Conservation (phyloP, 1,284 basidiomycete species). For the Ganoderma sp. region DNA sequence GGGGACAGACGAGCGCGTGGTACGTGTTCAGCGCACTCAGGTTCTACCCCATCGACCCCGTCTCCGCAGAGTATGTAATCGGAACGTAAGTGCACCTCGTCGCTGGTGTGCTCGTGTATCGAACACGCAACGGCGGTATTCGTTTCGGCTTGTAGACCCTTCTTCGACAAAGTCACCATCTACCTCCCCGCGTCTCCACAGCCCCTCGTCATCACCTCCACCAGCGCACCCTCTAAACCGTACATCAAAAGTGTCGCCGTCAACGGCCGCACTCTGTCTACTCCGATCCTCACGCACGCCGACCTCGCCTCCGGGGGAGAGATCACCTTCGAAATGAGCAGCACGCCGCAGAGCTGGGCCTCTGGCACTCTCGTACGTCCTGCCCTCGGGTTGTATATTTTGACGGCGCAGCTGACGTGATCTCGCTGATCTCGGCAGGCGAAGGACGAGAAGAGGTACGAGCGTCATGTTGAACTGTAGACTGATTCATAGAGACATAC, state of each 20-base stretch:
- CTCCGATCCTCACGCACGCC: constrained; percentile 61
- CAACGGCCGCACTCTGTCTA: constrained; percentile 50
- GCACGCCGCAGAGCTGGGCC: constrained; percentile 45
- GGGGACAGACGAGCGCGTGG: constrained; percentile 92
- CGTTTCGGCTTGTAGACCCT: too few species aligned
- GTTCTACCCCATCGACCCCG: constrained; percentile 87
- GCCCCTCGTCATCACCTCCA: constrained; percentile 55
- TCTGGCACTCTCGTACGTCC: constrained; percentile 34
- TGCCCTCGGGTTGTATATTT: too few species aligned
- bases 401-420: too few species aligned
- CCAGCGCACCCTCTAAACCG: constrained; percentile 62
- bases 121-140: too few species aligned
- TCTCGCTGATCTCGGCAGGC: not conserved
- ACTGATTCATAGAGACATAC: not conserved
- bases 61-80: constrained; percentile 74
- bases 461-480: not conserved
- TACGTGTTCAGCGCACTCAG: constrained; percentile 83
- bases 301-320: constrained; percentile 62
- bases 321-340: constrained; percentile 72
- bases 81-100: constrained; percentile 55
- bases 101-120: constrained; percentile 21
- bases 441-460: not conserved
- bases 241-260: constrained; percentile 66
- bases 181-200: constrained; percentile 44
- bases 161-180: constrained; percentile 73